Evolutionary conservation across 305 asterid genomes (phyloP).

Genomic region (Fraxinus angustifolia): DNA sequence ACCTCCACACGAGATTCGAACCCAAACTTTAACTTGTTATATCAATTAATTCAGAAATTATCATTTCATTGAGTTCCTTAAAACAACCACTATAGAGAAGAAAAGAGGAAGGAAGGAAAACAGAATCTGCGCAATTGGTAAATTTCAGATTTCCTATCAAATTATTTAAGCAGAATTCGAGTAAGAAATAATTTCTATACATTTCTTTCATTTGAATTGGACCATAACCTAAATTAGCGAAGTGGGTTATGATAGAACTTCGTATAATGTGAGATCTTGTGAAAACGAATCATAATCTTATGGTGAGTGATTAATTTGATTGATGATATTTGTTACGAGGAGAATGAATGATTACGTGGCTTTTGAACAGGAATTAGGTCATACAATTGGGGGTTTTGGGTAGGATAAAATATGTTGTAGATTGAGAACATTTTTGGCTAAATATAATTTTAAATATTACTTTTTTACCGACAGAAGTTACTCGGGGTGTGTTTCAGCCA

Average conservation of each 20-base stretch:
- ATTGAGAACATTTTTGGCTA: not conserved
- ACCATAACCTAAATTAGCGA: not conserved
- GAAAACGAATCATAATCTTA: not conserved
- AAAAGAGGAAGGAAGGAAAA: not conserved
- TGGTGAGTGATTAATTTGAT: not conserved
- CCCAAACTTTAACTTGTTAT: too few species aligned
- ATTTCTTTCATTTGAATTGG: not conserved
- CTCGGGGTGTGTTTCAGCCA: too few species aligned
- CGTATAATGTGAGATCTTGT: not conserved
- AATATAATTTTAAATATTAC: not conserved
- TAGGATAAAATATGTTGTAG: not conserved
- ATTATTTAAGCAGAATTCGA: not conserved
- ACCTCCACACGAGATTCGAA: not conserved
- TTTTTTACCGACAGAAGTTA: not conserved
- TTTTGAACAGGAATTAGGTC: not conserved
- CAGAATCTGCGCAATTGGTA: not conserved
- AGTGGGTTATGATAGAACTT: not conserved
- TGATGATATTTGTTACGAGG: not conserved
- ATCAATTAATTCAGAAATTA: not conserved
- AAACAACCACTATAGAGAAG: not conserved
- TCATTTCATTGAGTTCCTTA: not conserved
- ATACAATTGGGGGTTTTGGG: not conserved
- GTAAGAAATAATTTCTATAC: not conserved
- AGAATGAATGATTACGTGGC: not conserved
- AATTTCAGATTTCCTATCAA: not conserved